These are phyloP conservation scores for Microsporum ferrugineum DNA, from an alignment of 2,329 filamentous ascomycete species.

Conservation along the genomic window DNA sequence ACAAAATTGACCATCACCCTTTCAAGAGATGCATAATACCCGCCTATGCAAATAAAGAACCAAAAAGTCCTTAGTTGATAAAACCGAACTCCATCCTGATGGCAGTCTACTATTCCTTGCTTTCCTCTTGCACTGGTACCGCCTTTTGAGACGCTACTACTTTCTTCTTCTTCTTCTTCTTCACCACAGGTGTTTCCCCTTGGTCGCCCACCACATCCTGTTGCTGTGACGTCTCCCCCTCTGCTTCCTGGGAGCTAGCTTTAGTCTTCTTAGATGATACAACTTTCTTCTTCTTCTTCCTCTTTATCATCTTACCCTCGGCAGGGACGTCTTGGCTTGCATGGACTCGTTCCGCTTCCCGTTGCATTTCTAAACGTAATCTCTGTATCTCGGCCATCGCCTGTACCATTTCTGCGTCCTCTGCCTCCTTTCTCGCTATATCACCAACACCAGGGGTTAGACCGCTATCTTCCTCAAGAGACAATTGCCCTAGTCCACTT, in stretches of 20 bases:
- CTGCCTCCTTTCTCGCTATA: conserved; percentile 56
- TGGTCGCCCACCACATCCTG: conserved; percentile 3
- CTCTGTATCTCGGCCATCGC: conserved; percentile 84
- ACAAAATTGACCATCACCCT: background rate
- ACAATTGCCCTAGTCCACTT: conserved; percentile 62
- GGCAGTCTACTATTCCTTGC: background rate
- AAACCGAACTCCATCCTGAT: background rate
- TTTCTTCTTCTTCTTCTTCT: conserved; percentile 13
- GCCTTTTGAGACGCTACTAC: conserved; percentile 5
- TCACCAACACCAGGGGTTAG: conserved; percentile 34
- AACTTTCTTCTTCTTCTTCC: conserved; percentile 52
- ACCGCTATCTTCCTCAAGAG: conserved; percentile 46
- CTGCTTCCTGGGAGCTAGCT: conserved; percentile 4
- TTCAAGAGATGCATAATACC: background rate
- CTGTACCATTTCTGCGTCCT: conserved; percentile 78
- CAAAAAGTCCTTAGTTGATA: background rate
- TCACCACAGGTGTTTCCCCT: background rate
- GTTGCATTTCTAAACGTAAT: conserved; percentile 69
- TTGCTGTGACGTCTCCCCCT: conserved; percentile 18
- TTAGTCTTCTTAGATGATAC: conserved; percentile 35
- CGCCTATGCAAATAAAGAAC: background rate
- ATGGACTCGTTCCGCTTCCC: conserved; percentile 37
- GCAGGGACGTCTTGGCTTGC: conserved; percentile 37
- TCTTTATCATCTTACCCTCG: conserved; percentile 38
- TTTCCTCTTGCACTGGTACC: conserved; percentile 1